Percentiles rank a stretch among this genome's conserved stretches.
phyloP scores from a whole-genome alignment of 1,284 basidiomycete genomes.

The Leccinum fallax region DNA sequence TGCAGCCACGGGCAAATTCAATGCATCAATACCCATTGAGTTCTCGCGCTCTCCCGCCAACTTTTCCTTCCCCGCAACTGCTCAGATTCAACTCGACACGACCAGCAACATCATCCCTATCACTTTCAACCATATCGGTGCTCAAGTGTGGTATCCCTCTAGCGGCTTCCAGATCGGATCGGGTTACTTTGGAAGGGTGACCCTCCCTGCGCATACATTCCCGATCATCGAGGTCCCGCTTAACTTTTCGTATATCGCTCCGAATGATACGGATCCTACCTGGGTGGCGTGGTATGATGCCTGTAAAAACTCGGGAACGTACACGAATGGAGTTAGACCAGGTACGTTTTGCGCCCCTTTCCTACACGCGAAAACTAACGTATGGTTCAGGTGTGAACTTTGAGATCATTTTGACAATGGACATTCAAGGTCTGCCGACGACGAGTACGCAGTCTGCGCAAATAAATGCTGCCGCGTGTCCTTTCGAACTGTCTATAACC shows the following conservation, averaged over 20 bases:
- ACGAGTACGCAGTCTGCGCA: conserved; percentile 55
- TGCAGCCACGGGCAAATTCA: conserved; percentile 59
- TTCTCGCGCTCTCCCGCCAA: conserved; percentile 81
- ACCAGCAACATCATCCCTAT: conserved; percentile 72
- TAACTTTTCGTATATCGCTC: conserved; percentile 78
- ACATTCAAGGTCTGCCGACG: conserved; percentile 69
- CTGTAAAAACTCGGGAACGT: conserved; percentile 65
- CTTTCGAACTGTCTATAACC: conserved; percentile 67
- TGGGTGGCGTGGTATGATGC: conserved; percentile 83
- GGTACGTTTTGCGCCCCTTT: conserved; percentile 45
- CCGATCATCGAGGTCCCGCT: conserved; percentile 69
- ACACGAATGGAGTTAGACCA: conserved; percentile 55
- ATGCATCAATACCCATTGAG: conserved; percentile 51
- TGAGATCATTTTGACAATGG: conserved; percentile 66
- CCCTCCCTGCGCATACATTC: conserved; percentile 64
- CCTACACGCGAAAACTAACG: not conserved
- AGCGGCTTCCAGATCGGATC: conserved; percentile 64
- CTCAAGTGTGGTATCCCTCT: conserved; percentile 64
- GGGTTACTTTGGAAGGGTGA: conserved; percentile 60
- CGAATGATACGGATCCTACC: conserved; percentile 80
- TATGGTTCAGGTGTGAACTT: conserved; percentile 61
- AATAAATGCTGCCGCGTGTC: conserved; percentile 69
- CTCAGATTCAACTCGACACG: conserved; percentile 76
- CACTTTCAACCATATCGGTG: conserved; percentile 66
- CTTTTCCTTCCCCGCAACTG: conserved; percentile 79